Conservation (phyloP, 2,329 filamentous ascomycete species). For the Epichloe coenophiala region DNA sequence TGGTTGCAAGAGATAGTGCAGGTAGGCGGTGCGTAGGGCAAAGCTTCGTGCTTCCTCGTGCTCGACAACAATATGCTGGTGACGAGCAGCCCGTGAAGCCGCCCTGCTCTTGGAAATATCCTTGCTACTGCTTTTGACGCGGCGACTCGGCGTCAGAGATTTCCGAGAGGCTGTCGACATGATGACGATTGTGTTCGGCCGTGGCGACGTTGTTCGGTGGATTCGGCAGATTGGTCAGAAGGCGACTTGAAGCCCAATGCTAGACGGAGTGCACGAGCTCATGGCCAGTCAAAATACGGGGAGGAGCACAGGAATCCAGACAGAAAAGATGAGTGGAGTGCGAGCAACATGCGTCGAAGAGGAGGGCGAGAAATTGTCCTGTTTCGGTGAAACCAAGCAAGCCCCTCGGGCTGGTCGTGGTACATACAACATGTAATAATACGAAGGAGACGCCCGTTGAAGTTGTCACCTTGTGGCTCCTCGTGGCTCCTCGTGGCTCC, state of each 20-base stretch:
- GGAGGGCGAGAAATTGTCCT: neutral
- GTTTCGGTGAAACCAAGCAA: neutral
- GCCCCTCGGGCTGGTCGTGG: no score
- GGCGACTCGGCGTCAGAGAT: slow-evolving; percentile 31
- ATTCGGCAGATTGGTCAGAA: slow-evolving; percentile 10
- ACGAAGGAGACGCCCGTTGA: no score
- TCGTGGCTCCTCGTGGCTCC: neutral
- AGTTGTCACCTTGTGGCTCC: neutral
- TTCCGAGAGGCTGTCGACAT: slow-evolving; percentile 41
- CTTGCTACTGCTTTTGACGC: slow-evolving; percentile 29
- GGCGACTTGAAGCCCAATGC: slow-evolving; percentile 17
- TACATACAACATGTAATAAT: no score
- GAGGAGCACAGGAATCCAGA: neutral
- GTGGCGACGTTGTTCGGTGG: neutral
- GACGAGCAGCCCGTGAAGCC: slow-evolving; percentile 22
- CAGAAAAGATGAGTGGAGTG: neutral
- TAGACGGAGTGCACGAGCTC: slow-evolving; percentile 1
- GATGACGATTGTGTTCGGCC: slow-evolving; percentile 4
- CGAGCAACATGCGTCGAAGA: neutral
- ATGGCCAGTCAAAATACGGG: slow-evolving; percentile 2
- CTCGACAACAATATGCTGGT: slow-evolving; percentile 35
- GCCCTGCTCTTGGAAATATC: slow-evolving; percentile 27
- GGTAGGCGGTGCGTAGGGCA: slow-evolving; percentile 79
- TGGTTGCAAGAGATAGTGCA: slow-evolving; percentile 85
- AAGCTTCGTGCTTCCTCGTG: slow-evolving; percentile 82